Base-by-base conservation (phyloP, 1,139 yeast species). In the Diutina neorugosa region DNA sequence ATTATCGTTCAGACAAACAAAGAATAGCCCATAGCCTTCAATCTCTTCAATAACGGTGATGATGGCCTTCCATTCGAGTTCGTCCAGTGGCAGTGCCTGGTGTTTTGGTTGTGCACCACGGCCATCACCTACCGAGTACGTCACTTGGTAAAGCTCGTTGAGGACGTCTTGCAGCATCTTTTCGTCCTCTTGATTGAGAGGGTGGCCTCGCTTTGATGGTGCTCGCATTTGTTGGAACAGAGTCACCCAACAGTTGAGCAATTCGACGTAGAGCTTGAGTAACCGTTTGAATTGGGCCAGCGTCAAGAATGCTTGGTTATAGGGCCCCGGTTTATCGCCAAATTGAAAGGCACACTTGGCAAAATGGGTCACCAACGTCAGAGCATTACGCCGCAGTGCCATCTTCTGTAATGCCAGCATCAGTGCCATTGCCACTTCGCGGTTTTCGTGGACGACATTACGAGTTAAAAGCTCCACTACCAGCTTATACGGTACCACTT, bases 11-110 rank as follows among this genome's bases (percentile, higher is more conserved):
- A 96, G 87, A 62, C 96, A 89, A 34, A 94, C 71, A 63, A 94
- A 93, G 64, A 88, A 93, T 44, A 94, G 69, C 0, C 97, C 99
- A 63, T 91, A 89, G 0, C 98, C 98, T 68, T 94, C 98, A 8
- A 91, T 86, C 59, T 91, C 97, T 65, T 93, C 98, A 52, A 91
- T 84, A 0, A 86, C 84, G 0, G 96, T 85, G 59, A 88, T 82
- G 46, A 88, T 81, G 43, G 81, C 82, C 60, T 86, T 86, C 78
- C 91, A 75, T 61, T 86, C 94, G 51, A 88, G 67, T 55, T 84
- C 90, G 55, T 87, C 93, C 19, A 78, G 69, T 6, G 79, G 74
- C 50, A 27, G 41, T 11, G 40, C 21, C 31, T 46, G 16, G 31
- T 46, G 50, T 12, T 27, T 8, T 8, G 48, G 34, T 3, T 20